phyloP scores from a whole-genome alignment of 306 rosid species.

The Hippophae gyantsensis region DNA sequence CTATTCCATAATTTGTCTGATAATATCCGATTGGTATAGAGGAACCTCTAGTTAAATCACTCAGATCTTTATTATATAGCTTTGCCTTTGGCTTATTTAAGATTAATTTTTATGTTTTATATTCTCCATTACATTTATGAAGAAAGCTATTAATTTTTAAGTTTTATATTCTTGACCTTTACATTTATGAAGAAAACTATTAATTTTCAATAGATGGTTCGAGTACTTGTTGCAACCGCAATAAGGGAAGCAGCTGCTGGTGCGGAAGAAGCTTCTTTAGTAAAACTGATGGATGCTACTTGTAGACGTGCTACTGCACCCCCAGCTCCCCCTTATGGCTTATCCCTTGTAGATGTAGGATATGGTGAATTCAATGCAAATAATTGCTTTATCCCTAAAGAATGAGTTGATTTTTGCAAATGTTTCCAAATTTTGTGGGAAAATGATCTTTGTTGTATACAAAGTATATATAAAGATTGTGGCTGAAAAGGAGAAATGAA shows the following conservation, averaged over 20 bases:
- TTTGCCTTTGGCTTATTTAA: no score
- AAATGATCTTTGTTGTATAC: no score
- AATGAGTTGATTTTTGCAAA: slow-evolving; percentile 17
- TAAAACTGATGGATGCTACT: slow-evolving; percentile 73
- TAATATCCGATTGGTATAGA: no score
- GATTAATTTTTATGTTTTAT: no score
- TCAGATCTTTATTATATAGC: no score
- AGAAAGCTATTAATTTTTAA: slow-evolving; percentile 8
- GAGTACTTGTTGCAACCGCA: slow-evolving; percentile 87
- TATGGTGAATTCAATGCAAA: slow-evolving; percentile 49
- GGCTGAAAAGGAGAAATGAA: no score
- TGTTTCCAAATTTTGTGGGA: background rate
- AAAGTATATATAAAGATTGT: no score
- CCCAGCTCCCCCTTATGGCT: slow-evolving; percentile 90
- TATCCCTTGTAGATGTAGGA: slow-evolving; percentile 84
- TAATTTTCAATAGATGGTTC: slow-evolving; percentile 56
- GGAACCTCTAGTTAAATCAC: no score
- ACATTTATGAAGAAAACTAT: background rate
- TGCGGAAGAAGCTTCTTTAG: slow-evolving; percentile 69
- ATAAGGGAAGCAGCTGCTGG: slow-evolving; percentile 94
- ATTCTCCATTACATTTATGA: no score
- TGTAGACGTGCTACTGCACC: slow-evolving; percentile 96
- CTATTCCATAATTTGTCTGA: no score
- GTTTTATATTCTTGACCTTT: no score
- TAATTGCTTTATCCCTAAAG: slow-evolving; percentile 42